Base-by-base conservation (phyloP, 2,329 filamentous ascomycete genomes). In the Aspergillus uvarum region DNA sequence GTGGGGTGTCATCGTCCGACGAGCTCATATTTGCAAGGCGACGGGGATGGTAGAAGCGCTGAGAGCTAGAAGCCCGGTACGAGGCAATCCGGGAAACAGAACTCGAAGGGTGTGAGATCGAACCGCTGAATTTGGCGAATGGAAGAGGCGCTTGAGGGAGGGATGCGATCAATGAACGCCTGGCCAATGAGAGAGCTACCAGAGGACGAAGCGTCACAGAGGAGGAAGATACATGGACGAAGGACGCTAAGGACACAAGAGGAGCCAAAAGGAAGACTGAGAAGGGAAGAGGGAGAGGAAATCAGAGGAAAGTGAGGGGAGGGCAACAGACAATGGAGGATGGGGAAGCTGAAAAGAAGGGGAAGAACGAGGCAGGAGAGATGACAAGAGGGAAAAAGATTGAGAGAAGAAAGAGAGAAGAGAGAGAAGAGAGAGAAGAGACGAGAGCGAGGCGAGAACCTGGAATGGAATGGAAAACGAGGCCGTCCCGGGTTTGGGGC, bases 1-100 rank as follows among this genome's bases (percentile, higher is more conserved):
- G 85, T 77, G 92, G 92, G 80, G 84, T 85, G 76, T 96, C 91
- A 73, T 96, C 92, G 71, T 94, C 91, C 31, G 91, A 95, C 16
- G 84, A 85, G 67, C 82, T 84, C 83, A 86, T 86, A 64, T 56
- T 77, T 64, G 59, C 63, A 57, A 58, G 31, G 59, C 53, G 61
- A 54, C 58, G 61, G 58, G 60, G 35, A 22, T 56, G 44, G 26
- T 60, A 54, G 22, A 63, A 55, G 26, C 51, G 62, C 47, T 63
- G 63, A 44, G 58, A 26, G 58, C 56, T 66, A 53, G 60, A 54
- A 42, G 57, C 50, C 57, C 57, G 63, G 54, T 65, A 62, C 29
- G 64, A 54, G 49, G 49, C 58, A 60, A 47, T 60, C 63, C 59
- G 63, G 54, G 51, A 47, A 38, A 56, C 52, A 56, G 53, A 31